phyloP scores from a whole-genome alignment of 2,329 filamentous ascomycete genomes.

The Talaromyces verruculosus region DNA sequence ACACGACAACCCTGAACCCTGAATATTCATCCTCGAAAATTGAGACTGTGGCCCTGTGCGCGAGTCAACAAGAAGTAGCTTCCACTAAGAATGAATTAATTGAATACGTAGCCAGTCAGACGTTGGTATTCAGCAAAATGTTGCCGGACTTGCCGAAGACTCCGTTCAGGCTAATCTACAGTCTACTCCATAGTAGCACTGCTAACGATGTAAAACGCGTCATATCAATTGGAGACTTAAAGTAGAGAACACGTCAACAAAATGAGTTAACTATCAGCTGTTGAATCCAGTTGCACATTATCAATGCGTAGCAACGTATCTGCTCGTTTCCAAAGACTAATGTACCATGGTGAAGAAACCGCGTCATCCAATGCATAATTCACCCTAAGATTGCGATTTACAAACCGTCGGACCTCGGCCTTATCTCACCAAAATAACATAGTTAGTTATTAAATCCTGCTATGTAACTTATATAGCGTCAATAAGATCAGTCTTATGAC shows the following conservation, averaged over 20 bases:
- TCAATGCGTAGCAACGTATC: neutral
- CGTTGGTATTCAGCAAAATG: neutral
- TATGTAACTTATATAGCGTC: neutral
- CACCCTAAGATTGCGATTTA: neutral
- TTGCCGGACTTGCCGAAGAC: slow-evolving; percentile 13
- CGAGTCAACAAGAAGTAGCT: neutral
- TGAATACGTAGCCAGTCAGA: neutral
- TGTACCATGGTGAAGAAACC: neutral
- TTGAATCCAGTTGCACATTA: neutral
- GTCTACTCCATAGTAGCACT: slow-evolving; percentile 15
- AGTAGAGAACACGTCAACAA: neutral
- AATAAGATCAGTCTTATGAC: neutral
- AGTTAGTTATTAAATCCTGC: neutral
- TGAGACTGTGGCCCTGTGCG: neutral
- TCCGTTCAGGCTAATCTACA: slow-evolving; percentile 9
- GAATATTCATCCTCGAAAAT: slow-evolving; percentile 4
- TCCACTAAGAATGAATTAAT: neutral
- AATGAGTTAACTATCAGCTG: neutral
- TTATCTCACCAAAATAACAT: neutral
- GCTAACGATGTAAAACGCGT: slow-evolving; percentile 4
- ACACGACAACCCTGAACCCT: slow-evolving; percentile 15
- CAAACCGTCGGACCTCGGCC: neutral
- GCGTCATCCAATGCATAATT: neutral
- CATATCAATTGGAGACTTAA: neutral
- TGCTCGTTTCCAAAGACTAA: neutral